Evolutionary conservation across 192 early-diverging fungal species (phyloP).

Genomic region (Thamnidium elegans): DNA sequence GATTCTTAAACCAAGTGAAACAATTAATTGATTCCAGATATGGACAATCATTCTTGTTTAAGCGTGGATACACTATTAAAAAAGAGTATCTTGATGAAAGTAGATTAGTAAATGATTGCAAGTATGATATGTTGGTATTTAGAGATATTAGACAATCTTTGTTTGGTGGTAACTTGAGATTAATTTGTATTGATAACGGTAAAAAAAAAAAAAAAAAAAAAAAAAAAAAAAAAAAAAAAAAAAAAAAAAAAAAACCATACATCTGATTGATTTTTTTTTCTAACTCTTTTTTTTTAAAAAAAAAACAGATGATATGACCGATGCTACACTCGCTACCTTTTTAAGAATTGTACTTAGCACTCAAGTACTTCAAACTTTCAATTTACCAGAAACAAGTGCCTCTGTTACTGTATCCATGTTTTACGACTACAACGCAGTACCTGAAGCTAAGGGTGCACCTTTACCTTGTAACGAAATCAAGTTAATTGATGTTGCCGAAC

Average conservation of each 20-base stretch:
- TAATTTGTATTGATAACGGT: constrained; percentile 33
- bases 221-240: no score
- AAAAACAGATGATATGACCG: constrained; percentile 11
- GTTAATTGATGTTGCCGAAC: constrained; percentile 73
- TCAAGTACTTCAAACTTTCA: constrained; percentile 58
- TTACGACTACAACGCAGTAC: constrained; percentile 46
- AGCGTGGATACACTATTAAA: constrained; percentile 38
- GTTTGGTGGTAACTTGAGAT: constrained; percentile 41
- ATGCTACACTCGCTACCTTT: constrained; percentile 35
- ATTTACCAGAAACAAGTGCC: constrained; percentile 33
- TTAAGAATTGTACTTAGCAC: constrained; percentile 60
- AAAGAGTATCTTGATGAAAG: constrained; percentile 29
- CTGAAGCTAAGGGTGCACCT: constrained; percentile 58
- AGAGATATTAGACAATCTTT: constrained; percentile 39
- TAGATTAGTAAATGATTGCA: constrained; percentile 35
- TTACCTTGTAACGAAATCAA: constrained; percentile 71
- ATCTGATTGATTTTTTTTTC: background rate
- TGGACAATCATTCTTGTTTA: constrained; percentile 40
- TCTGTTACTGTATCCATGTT: constrained; percentile 38
- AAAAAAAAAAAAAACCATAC: no score
- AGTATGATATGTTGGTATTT: constrained; percentile 44
- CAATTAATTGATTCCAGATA: constrained; percentile 29
- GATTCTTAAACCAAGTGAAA: constrained; percentile 27
- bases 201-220: background rate
- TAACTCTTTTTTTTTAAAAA: background rate